Evolutionary conservation across 257 asterid species (phyloP).

Genomic region (Anisodus acutangulus): DNA sequence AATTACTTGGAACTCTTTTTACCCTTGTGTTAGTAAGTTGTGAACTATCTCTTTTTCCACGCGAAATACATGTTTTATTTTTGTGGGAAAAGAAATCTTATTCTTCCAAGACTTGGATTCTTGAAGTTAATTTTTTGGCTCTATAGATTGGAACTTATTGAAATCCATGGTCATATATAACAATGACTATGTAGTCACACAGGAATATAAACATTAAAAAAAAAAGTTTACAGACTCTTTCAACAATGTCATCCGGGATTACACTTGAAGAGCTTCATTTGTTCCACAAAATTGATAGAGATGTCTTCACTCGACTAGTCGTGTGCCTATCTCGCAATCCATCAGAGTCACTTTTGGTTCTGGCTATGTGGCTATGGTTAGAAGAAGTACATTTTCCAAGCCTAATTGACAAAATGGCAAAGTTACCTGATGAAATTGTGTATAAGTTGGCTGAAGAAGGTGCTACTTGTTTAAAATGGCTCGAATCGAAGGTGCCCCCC

Average conservation of each 20-base stretch:
- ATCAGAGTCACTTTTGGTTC: slow-evolving; percentile 8
- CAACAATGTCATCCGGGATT: background rate
- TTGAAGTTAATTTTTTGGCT: background rate
- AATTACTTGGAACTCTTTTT: background rate
- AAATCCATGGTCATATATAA: background rate
- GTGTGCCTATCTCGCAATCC: background rate
- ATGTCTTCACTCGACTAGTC: slow-evolving; percentile 18
- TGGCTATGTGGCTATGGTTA: slow-evolving; percentile 28
- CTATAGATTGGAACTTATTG: background rate
- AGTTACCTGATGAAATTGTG: background rate
- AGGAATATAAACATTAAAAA: background rate
- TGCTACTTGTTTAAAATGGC: slow-evolving; percentile 1
- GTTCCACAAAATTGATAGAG: slow-evolving; percentile 27
- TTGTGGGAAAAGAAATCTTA: background rate
- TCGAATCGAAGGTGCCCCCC: background rate
- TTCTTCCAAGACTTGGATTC: slow-evolving; percentile 5
- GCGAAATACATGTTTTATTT: background rate
- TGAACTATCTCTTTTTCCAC: background rate
- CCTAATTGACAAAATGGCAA: background rate
- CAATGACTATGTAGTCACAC: background rate
- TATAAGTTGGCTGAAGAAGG: background rate
- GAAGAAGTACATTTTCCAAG: slow-evolving; percentile 4
- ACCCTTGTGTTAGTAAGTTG: background rate
- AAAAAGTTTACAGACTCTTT: background rate
- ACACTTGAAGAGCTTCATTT: slow-evolving; percentile 27